Conservation (phyloP, 176 grass and related monocot genomes). For the Triticum timopheevii region DNA sequence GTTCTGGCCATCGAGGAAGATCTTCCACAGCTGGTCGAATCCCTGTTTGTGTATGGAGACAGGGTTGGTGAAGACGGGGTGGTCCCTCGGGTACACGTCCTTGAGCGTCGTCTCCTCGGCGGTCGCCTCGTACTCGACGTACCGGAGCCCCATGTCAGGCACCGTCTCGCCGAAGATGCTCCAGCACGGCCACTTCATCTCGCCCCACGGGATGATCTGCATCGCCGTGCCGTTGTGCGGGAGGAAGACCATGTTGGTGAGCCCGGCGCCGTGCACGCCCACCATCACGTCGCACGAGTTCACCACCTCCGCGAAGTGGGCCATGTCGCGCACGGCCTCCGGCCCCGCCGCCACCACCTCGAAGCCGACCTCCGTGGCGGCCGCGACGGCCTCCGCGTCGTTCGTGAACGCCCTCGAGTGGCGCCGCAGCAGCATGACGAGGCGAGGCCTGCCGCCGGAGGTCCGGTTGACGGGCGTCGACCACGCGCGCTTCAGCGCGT, state of each 20-base stretch:
- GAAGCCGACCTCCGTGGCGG: conserved; percentile 31
- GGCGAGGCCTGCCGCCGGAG: conserved; percentile 37
- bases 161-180: conserved; percentile 47
- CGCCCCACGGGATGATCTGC: conserved; percentile 75
- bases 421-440: conserved; percentile 48
- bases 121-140: conserved; percentile 65
- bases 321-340: conserved; percentile 21
- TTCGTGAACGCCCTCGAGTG: conserved; percentile 54
- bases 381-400: conserved; percentile 32
- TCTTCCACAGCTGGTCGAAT: conserved; percentile 25
- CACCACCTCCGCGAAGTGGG: conserved; percentile 27
- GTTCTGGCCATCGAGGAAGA: conserved; percentile 55
- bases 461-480: not conserved
- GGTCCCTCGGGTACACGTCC: conserved; percentile 49
- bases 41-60: conserved; percentile 41
- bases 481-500: conserved; percentile 35
- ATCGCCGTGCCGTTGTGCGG: conserved; percentile 41
- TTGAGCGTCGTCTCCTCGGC: conserved; percentile 68
- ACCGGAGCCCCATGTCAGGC: conserved; percentile 55
- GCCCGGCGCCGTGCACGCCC: conserved; percentile 15
- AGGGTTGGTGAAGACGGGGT: conserved; percentile 56
- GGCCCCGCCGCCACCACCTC: conserved; percentile 50
- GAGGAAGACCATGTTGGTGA: conserved; percentile 4
- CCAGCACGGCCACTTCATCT: conserved; percentile 41
- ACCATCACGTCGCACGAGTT: conserved; percentile 4